These are phyloP conservation scores for Erysiphe pulchra DNA, from an alignment of 2,329 filamentous ascomycete genomes.

Conservation along the genomic window DNA sequence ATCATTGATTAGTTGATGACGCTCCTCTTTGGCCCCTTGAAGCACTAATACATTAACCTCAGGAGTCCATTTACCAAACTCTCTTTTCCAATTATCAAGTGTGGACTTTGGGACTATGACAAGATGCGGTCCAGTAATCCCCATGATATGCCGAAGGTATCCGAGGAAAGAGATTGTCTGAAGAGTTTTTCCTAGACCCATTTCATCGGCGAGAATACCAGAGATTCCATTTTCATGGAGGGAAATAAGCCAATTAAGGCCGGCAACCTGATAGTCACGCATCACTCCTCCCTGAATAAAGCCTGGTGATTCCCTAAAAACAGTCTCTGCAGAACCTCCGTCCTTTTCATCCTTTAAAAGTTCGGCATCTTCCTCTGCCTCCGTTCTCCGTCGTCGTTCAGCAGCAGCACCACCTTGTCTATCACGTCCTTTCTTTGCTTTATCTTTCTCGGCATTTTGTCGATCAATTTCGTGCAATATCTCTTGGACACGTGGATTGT, in stretches of 20 bases:
- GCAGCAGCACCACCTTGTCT: conserved; percentile 66
- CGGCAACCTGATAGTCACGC: conserved; percentile 90
- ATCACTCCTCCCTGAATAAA: conserved; percentile 67
- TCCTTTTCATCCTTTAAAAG: conserved; percentile 65
- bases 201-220: conserved; percentile 90
- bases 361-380: conserved; percentile 95
- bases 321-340: conserved; percentile 61
- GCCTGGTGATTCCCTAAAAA: conserved; percentile 82
- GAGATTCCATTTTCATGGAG: conserved; percentile 97
- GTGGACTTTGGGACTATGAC: conserved; percentile 90
- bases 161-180: conserved; percentile 95
- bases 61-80: conserved; percentile 83
- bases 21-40: conserved; percentile 86
- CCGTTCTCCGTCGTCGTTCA: conserved; percentile 63
- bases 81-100: conserved; percentile 92
- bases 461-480: conserved; percentile 88
- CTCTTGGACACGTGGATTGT: conserved; percentile 79
- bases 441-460: conserved; percentile 52
- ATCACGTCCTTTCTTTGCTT: conserved; percentile 40
- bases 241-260: conserved; percentile 92
- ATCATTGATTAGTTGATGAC: conserved; percentile 66
- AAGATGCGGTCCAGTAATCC: conserved; percentile 73
- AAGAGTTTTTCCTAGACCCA: conserved; percentile 92
- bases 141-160: conserved; percentile 75
- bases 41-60: conserved; percentile 85